Base-by-base conservation (phyloP, 495 filamentous ascomycete genomes). In the Hyaloscypha bicolor region DNA sequence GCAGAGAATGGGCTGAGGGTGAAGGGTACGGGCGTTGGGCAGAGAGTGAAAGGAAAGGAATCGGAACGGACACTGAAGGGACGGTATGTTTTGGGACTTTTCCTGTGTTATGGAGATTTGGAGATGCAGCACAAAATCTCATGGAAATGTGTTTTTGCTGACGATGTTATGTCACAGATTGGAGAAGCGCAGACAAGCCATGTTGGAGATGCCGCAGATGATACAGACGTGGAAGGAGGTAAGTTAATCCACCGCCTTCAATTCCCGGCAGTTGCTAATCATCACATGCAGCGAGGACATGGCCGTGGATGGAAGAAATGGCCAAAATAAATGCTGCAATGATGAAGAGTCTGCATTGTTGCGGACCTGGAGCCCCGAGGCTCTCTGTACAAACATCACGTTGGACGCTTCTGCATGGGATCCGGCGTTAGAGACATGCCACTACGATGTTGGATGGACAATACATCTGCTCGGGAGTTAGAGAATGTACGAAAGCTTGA, bases 211-310 rank as follows among this genome's bases (percentile, higher is more conserved):
- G 95, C 92, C 93, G 69, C 84, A 88, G 73, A 86, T 97, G 81
- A 88, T 99, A 71, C 83, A 90, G 77, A 81, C 89, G 79, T 99
- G 95, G 96, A 95, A 96, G 81, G 88, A 93, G 90, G 93, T 95
- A 77, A 76, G 85, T 81, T 48, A 59, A 61, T 25, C 16, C 64
- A 14, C 37, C 4, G 4, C 52, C 30, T 37, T 45, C 48, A 52
- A 45, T 66, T 63, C 2, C 61, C 30, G 67, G 74, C 19, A 74
- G 67, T 59, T n/a, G 59, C 65, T 72, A 42, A 68, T 66, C 25
- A 63, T 42, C 16, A 31, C 30, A 3, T 37, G 19, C 30, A 33
- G 32, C 12, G n/a, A 37, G 11, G 21, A 39, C 91, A 93, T 77
- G 93, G 90, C 72, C 82, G 87, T 77, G 91, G 90, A 60, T 97